A percentile compares a stretch with the other conserved stretches of the same genome.
Conservation (phyloP, 164 flowering plant species). For the Taxillus chinensis region DNA sequence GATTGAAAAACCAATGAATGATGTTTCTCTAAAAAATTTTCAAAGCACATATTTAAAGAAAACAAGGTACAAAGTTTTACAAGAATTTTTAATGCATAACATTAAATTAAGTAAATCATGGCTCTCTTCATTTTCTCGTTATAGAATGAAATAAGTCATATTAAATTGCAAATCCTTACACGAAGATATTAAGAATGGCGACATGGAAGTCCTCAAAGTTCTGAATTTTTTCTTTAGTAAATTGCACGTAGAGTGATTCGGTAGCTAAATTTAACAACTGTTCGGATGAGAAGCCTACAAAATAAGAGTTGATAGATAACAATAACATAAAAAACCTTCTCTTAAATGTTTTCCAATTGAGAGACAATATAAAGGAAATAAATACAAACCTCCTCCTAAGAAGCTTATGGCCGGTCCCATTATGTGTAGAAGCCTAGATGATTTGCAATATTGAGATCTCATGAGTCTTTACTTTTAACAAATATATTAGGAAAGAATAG, state of each 20-base stretch:
- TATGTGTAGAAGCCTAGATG: neutral
- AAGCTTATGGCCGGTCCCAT: slow-evolving; percentile 24
- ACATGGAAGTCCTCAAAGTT: slow-evolving; percentile 38
- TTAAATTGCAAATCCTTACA: slow-evolving; percentile 19
- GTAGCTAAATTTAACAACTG: slow-evolving; percentile 24
- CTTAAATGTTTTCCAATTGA: too few species aligned
- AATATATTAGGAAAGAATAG: slow-evolving; percentile 3
- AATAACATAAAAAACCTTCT: too few species aligned
- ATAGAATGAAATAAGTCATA: neutral
- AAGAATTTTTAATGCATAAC: too few species aligned
- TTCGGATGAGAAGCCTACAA: slow-evolving; percentile 25
- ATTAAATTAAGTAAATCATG: too few species aligned
- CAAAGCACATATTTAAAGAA: too few species aligned
- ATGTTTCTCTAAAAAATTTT: too few species aligned
- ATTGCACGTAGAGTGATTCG: slow-evolving; percentile 36
- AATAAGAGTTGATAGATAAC: neutral
- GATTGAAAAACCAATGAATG: too few species aligned
- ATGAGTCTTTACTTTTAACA: too few species aligned
- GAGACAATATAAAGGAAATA: neutral
- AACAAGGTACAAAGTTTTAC: too few species aligned
- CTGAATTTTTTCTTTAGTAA: slow-evolving; percentile 24
- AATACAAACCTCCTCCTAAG: slow-evolving; percentile 20
- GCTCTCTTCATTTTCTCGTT: neutral
- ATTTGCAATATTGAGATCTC: neutral
- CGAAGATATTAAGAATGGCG: slow-evolving; percentile 57